phyloP scores from a whole-genome alignment of 768 basidiomycete species.

The Leccinum sublutescens region DNA sequence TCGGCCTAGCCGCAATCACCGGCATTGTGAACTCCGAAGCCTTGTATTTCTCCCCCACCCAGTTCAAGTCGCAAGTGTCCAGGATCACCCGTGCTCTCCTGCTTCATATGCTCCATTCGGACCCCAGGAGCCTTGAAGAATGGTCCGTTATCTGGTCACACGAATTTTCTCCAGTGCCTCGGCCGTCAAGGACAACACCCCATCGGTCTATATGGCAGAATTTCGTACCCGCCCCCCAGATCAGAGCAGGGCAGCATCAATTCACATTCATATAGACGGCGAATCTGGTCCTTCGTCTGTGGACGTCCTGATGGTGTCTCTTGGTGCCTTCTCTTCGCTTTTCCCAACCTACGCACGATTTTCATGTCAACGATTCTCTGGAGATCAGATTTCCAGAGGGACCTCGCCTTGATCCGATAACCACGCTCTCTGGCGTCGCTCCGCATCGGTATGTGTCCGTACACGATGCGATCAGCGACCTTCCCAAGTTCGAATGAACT shows the following conservation, averaged over 20 bases:
- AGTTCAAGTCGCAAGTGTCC: conserved; percentile 71
- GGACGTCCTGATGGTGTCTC: conserved; percentile 73
- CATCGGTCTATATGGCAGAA: conserved; percentile 78
- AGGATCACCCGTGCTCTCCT: conserved; percentile 75
- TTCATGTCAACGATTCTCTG: no score
- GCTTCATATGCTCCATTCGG: conserved; percentile 61
- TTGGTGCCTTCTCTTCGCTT: conserved; percentile 64
- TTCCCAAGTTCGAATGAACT: no score
- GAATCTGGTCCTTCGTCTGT: conserved; percentile 74
- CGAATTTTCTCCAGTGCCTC: conserved; percentile 42
- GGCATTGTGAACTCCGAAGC: conserved; percentile 84
- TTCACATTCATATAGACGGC: conserved; percentile 86
- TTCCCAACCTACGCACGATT: no score
- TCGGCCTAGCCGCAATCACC: conserved; percentile 81
- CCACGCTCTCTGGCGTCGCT: no score
- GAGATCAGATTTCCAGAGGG: no score
- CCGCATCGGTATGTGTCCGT: no score
- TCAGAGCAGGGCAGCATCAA: conserved; percentile 84
- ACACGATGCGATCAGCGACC: no score
- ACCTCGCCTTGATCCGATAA: no score
- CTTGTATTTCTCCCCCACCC: conserved; percentile 67
- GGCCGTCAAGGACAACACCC: conserved; percentile 64
- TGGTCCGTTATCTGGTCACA: conserved; percentile 46
- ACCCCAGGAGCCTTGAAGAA: conserved; percentile 56
- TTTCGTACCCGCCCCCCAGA: conserved; percentile 77